Evolutionary conservation across 495 filamentous ascomycete genomes (phyloP).

Genomic region (Podospora bellae-mahoneyi): DNA sequence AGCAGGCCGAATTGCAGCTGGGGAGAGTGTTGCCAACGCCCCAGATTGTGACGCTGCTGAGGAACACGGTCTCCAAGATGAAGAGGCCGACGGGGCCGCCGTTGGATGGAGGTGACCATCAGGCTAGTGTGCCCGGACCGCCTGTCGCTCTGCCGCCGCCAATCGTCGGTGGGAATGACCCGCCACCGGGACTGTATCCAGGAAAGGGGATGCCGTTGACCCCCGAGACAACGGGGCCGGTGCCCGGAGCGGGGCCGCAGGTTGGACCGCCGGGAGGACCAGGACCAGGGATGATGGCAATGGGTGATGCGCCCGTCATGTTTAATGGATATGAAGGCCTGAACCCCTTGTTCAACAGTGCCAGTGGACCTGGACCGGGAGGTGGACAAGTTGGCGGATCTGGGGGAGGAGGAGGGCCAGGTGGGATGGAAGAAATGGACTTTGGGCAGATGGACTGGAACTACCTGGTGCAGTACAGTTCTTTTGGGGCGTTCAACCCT

Average conservation of each 20-base stretch:
- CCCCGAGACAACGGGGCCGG: background rate
- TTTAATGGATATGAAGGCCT: slow-evolving; percentile 26
- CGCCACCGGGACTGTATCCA: slow-evolving; percentile 19
- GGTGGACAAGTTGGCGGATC: background rate
- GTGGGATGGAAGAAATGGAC: slow-evolving; percentile 38
- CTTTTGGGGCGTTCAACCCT: slow-evolving; percentile 36
- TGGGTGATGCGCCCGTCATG: slow-evolving; percentile 31
- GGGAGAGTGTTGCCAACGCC: slow-evolving; percentile 41
- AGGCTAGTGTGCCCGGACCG: background rate
- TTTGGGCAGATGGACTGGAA: slow-evolving; percentile 46
- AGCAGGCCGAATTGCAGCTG: slow-evolving; percentile 41
- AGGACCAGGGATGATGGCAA: slow-evolving; percentile 17
- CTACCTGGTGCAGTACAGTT: slow-evolving; percentile 40
- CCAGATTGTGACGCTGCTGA: slow-evolving; percentile 41
- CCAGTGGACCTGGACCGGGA: background rate
- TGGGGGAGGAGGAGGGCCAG: slow-evolving; percentile 3
- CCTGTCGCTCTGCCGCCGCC: background rate
- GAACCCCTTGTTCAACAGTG: slow-evolving; percentile 18
- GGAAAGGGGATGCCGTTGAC: slow-evolving; percentile 16
- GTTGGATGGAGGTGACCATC: background rate
- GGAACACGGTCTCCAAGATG: slow-evolving; percentile 29
- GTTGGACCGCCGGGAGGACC: slow-evolving; percentile 12
- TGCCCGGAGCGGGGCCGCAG: slow-evolving; percentile 13
- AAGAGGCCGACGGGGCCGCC: slow-evolving; percentile 19
- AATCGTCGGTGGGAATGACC: background rate